Conservation (phyloP, 2,329 filamentous ascomycete genomes). For the Metarhizium brunneum region DNA sequence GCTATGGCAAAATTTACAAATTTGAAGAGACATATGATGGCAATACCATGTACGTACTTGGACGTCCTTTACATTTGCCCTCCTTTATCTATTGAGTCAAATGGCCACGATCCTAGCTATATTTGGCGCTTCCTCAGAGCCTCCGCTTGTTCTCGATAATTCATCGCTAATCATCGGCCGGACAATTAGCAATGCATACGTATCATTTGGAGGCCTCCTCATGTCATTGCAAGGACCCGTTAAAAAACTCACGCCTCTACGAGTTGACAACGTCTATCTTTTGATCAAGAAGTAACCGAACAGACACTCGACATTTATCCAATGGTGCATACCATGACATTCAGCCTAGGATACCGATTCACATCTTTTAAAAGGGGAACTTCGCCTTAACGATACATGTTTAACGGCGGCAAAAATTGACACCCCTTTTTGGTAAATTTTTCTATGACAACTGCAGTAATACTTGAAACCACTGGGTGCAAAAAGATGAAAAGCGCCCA, state of each 20-base stretch:
- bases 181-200: constrained; percentile 69
- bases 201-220: constrained; percentile 87
- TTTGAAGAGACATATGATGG: constrained; percentile 73
- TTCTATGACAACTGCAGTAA: neutral
- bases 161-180: constrained; percentile 1
- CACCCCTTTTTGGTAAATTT: neutral
- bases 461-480: neutral
- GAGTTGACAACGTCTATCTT: constrained; percentile 90
- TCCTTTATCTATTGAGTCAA: too few relatives aligned
- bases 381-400: neutral
- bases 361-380: neutral
- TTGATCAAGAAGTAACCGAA: constrained; percentile 66
- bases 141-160: neutral
- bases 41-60: constrained; percentile 61
- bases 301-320: neutral
- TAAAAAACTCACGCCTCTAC: constrained; percentile 85
- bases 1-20: constrained; percentile 80
- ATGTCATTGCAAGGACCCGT: constrained; percentile 89
- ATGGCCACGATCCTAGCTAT: neutral
- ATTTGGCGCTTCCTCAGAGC: neutral
- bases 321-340: neutral
- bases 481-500: neutral
- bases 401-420: neutral
- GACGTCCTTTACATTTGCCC: neutral
- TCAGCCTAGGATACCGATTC: neutral